Percentiles rank a stretch among this genome's conserved stretches.
phyloP scores from a whole-genome alignment of 257 asterid genomes.

The Gentiana macrophylla region DNA sequence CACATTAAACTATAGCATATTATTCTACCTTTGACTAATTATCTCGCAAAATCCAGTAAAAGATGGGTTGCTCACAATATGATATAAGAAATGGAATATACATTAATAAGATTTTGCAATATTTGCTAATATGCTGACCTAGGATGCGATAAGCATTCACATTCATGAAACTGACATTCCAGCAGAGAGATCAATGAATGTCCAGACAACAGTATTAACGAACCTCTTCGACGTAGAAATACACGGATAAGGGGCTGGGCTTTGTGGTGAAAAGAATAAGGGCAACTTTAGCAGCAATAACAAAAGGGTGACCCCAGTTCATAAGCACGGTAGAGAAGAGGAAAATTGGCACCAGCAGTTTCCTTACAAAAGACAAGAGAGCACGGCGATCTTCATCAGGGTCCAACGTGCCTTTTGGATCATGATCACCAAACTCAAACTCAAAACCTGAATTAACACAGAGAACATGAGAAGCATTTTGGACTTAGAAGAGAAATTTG shows the following conservation, averaged over 20 bases:
- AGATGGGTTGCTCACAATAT: too few relatives aligned
- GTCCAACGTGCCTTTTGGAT: constrained; percentile 9
- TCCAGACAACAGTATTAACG: too few relatives aligned
- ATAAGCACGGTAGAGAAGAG: constrained; percentile 21
- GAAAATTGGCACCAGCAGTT: constrained; percentile 29
- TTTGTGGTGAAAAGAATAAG: constrained; percentile 28
- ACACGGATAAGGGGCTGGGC: constrained; percentile 32
- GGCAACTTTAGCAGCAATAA: constrained; percentile 23
- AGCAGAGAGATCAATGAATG: too few relatives aligned
- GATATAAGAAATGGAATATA: too few relatives aligned
- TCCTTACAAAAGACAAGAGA: constrained; percentile 16
- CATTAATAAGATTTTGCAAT: too few relatives aligned
- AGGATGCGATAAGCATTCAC: too few relatives aligned
- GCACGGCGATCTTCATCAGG: constrained; percentile 12
- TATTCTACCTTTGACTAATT: too few relatives aligned
- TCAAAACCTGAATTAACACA: constrained; percentile 17
- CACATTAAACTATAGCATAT: too few relatives aligned
- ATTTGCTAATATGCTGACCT: too few relatives aligned
- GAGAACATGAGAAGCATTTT: not conserved
- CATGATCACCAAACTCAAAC: constrained; percentile 11
- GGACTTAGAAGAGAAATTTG: not conserved
- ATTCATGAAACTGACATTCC: too few relatives aligned
- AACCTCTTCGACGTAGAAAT: constrained; percentile 36
- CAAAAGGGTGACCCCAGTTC: constrained; percentile 45
- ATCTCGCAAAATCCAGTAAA: too few relatives aligned